Conservation (phyloP, 768 basidiomycete species). For the Tremella mesenterica region DNA sequence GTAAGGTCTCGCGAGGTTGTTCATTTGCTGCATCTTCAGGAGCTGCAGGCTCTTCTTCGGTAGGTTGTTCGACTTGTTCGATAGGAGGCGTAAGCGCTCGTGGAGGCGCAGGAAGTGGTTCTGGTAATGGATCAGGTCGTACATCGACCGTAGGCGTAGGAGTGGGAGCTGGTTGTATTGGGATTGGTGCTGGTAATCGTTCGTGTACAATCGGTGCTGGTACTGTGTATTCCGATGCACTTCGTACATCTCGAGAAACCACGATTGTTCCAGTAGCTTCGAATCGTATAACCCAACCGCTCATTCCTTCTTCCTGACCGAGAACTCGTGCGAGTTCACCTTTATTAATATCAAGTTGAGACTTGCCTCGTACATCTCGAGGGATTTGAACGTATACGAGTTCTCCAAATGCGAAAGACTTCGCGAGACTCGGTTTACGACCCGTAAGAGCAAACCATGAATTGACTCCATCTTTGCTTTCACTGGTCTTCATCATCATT, state of each 20-base stretch:
- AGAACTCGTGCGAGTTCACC: background rate
- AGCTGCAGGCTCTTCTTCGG: too few species aligned
- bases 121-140: too few species aligned
- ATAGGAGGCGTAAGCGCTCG: too few species aligned
- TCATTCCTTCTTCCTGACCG: slow-evolving; percentile 3
- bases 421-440: background rate
- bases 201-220: too few species aligned
- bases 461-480: background rate
- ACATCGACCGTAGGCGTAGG: too few species aligned
- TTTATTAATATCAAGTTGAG: background rate
- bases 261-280: background rate
- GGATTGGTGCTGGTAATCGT: too few species aligned
- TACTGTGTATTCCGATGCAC: too few species aligned
- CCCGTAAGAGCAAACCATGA: slow-evolving; percentile 3
- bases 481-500: slow-evolving; percentile 5
- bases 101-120: too few species aligned
- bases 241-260: background rate
- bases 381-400: slow-evolving; percentile 5
- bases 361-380: slow-evolving; percentile 6
- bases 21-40: too few species aligned
- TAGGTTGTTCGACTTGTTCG: too few species aligned
- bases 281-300: slow-evolving; percentile 8
- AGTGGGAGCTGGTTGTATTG: too few species aligned
- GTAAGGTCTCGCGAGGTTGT: too few species aligned
- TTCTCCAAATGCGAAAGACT: slow-evolving; percentile 6